A percentile compares a stretch with the other conserved stretches of the same genome.
Conservation (phyloP, 108 stramenopile species). For the Bacterosira constricta region DNA sequence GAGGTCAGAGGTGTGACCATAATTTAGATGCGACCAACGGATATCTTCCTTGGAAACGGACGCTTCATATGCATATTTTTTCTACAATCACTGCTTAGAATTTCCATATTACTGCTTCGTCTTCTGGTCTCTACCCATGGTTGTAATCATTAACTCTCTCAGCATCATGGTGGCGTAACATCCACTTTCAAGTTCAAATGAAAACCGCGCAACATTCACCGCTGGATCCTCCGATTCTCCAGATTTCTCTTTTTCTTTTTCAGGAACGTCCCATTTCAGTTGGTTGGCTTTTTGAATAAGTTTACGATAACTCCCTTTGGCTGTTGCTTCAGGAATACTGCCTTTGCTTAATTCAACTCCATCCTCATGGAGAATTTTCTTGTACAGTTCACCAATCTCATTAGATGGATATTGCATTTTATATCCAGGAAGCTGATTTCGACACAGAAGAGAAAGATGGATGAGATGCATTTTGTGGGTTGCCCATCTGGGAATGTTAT, state of each 20-base stretch:
- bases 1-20: too few relatives aligned
- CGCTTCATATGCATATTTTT: too few relatives aligned
- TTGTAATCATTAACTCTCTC: constrained; percentile 82
- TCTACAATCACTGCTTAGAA: too few relatives aligned
- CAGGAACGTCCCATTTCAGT: constrained; percentile 37
- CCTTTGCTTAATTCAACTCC: constrained; percentile 58
- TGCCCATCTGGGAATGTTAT: neutral
- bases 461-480: too few relatives aligned
- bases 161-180: constrained; percentile 86
- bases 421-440: constrained; percentile 63
- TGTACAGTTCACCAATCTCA: constrained; percentile 64
- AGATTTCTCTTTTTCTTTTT: neutral
- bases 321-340: constrained; percentile 59
- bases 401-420: constrained; percentile 70
- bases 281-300: constrained; percentile 51
- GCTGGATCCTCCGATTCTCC: constrained; percentile 18
- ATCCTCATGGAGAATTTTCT: constrained; percentile 54
- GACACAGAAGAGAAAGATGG: neutral
- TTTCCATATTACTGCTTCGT: neutral
- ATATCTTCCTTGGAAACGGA: too few relatives aligned
- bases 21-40: too few relatives aligned
- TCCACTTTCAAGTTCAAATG: constrained; percentile 75
- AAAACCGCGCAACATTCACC: constrained; percentile 36
- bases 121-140: constrained; percentile 43
- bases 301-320: constrained; percentile 79